Conservation (phyloP, 2,329 filamentous ascomycete species). For the Rhynchosporium secalis region DNA sequence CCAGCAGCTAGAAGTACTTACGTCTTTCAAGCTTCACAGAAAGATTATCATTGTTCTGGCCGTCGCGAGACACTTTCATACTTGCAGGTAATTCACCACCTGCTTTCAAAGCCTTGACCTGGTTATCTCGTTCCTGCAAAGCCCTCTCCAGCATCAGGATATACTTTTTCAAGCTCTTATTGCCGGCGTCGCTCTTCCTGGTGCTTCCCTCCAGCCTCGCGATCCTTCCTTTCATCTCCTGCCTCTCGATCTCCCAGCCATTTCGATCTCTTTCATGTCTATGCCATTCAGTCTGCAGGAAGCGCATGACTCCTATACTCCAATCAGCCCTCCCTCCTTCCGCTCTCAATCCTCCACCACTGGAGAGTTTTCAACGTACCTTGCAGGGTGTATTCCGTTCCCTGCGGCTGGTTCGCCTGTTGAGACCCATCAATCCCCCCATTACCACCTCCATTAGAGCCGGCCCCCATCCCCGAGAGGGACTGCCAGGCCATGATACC, state of each 20-base stretch:
- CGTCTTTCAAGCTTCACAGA: conserved; percentile 57
- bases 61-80: conserved; percentile 41
- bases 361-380: conserved; percentile 46
- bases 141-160: conserved; percentile 87
- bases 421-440: conserved; percentile 32
- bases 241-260: conserved; percentile 97
- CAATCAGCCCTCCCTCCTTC: neutral
- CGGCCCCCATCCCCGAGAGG: conserved; percentile 54
- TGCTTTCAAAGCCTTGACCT: conserved; percentile 55
- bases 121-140: conserved; percentile 79
- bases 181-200: conserved; percentile 81
- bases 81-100: conserved; percentile 42
- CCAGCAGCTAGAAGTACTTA: conserved; percentile 40
- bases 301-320: conserved; percentile 91
- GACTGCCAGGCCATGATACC: conserved; percentile 68
- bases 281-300: conserved; percentile 98
- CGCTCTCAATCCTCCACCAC: neutral
- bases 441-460: conserved; percentile 35
- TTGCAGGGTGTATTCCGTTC: conserved; percentile 72
- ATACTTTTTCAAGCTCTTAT: conserved; percentile 87
- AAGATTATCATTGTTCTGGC: conserved; percentile 55
- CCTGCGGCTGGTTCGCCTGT: conserved; percentile 50
- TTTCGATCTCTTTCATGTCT: conserved; percentile 96
- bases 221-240: conserved; percentile 98
- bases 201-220: conserved; percentile 89